These are phyloP conservation scores for Ormosia semicastrata DNA, from an alignment of 306 rosid genomes.

Conservation along the genomic window DNA sequence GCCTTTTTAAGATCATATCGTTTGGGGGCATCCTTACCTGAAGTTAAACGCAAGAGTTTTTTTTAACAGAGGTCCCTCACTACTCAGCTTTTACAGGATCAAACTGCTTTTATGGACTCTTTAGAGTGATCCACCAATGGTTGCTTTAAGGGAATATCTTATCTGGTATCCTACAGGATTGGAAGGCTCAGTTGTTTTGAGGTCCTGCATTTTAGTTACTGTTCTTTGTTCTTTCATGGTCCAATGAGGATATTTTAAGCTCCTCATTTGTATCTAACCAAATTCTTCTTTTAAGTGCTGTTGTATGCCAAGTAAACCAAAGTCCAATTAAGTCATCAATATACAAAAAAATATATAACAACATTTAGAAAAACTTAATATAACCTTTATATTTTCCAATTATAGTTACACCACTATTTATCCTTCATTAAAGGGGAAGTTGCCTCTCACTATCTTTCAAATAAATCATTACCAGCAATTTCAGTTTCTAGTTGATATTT, in stretches of 20 bases:
- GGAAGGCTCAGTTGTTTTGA: neutral
- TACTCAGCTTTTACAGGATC: neutral
- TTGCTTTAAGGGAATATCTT: neutral
- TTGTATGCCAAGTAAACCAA: neutral
- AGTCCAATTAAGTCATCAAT: neutral
- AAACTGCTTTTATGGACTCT: neutral
- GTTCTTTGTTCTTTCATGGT: neutral
- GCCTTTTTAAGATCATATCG: neutral
- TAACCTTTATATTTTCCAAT: neutral
- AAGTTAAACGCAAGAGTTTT: neutral
- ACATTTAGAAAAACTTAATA: no score
- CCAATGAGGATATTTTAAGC: neutral
- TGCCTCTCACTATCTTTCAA: neutral
- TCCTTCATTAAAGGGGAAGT: neutral
- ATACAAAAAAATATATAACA: neutral
- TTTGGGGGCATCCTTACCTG: neutral
- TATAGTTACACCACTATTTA: neutral
- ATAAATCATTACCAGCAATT: slow-evolving; percentile 1
- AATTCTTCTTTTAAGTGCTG: neutral
- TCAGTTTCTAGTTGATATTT: neutral
- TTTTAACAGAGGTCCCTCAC: neutral
- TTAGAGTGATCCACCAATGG: neutral
- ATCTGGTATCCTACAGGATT: neutral
- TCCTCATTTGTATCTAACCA: neutral
- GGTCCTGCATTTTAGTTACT: neutral